phyloP scores from a whole-genome alignment of 116 monocot genomes.

The Zostera marina region DNA sequence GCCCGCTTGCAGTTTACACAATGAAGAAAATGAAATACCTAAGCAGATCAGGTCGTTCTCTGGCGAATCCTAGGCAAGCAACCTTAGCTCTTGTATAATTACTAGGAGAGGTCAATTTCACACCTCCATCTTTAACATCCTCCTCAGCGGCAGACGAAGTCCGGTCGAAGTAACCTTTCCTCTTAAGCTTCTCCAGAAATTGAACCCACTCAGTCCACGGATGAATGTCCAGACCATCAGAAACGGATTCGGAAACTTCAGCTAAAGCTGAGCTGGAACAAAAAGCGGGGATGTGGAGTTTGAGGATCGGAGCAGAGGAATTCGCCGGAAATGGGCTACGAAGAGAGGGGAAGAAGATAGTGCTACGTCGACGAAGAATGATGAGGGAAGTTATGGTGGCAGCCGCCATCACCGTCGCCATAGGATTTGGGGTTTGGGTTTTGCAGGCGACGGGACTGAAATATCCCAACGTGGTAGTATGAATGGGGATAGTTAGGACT shows the following conservation, averaged over 20 bases:
- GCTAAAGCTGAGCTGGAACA: neutral
- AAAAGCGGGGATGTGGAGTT: neutral
- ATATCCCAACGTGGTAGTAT: neutral
- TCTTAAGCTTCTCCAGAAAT: slow-evolving; percentile 44
- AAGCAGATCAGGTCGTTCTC: slow-evolving; percentile 51
- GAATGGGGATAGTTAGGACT: no score
- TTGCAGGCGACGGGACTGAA: neutral
- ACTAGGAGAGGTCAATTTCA: neutral
- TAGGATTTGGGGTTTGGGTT: neutral
- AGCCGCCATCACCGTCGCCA: neutral
- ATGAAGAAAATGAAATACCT: slow-evolving; percentile 10
- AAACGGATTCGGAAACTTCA: slow-evolving; percentile 5
- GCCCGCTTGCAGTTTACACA: neutral
- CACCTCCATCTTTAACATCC: neutral
- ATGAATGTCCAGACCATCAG: slow-evolving; percentile 4
- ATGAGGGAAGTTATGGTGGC: slow-evolving; percentile 1
- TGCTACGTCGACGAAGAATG: neutral
- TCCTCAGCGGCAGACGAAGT: slow-evolving; percentile 1
- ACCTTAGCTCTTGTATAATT: slow-evolving; percentile 31
- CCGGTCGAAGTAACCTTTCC: slow-evolving; percentile 39
- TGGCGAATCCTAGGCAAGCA: slow-evolving; percentile 52
- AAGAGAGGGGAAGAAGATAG: neutral
- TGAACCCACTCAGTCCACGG: slow-evolving; percentile 59
- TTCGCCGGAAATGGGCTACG: neutral
- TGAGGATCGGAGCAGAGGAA: neutral